Conservation (phyloP, 805 yeast species). For the Kuraishia floccosa region DNA sequence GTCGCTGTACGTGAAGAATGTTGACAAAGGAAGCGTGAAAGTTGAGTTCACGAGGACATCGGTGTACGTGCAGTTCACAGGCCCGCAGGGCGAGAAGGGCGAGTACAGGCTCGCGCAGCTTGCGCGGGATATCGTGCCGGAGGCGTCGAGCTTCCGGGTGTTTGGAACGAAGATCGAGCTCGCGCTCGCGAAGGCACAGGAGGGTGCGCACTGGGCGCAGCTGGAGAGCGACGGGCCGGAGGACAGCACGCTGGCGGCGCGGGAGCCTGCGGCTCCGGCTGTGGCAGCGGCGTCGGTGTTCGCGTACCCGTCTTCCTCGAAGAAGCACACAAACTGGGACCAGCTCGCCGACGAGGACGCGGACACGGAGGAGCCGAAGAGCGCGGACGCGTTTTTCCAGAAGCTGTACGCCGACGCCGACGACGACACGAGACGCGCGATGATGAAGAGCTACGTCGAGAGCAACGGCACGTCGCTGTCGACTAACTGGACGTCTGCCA, state of each 20-base stretch:
- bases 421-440: constrained; percentile 82
- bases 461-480: constrained; percentile 90
- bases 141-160: constrained; percentile 32
- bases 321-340: background rate
- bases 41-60: constrained; percentile 26
- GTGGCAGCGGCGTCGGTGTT: background rate
- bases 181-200: constrained; percentile 33
- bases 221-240: constrained; percentile 25
- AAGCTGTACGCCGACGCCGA: constrained; percentile 69
- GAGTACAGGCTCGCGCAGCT: constrained; percentile 45
- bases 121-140: constrained; percentile 35
- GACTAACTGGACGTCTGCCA: constrained; percentile 89
- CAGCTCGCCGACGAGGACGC: constrained; percentile 27
- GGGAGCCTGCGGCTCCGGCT: background rate
- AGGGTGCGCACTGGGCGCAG: constrained; percentile 38
- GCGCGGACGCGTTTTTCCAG: constrained; percentile 62
- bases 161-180: constrained; percentile 71
- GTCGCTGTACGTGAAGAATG: constrained; percentile 59
- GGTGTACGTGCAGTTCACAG: constrained; percentile 34
- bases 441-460: constrained; percentile 94
- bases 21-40: constrained; percentile 36
- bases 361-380: constrained; percentile 30
- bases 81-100: constrained; percentile 34
- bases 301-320: background rate
- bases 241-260: constrained; percentile 4